Evolutionary conservation across 2,329 filamentous ascomycete genomes (phyloP).

Genomic region (Alternaria brassicicola): DNA sequence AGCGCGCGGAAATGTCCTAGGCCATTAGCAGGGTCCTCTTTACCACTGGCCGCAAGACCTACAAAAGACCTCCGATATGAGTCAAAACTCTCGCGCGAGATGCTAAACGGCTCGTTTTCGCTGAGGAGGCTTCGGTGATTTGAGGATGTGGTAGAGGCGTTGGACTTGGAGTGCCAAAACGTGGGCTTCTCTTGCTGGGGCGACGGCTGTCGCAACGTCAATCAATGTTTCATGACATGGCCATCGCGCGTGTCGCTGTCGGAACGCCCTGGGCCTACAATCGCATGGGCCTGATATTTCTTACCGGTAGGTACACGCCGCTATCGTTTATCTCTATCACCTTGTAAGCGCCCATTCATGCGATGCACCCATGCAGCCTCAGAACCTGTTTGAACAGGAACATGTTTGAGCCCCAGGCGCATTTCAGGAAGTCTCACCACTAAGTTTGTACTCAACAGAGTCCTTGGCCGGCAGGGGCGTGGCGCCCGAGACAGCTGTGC

Average conservation of each 20-base stretch:
- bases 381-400: neutral
- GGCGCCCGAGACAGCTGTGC: conserved; percentile 43
- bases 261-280: neutral
- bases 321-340: conserved; percentile 88
- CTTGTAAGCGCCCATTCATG: conserved; percentile 33
- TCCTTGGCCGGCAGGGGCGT: conserved; percentile 54
- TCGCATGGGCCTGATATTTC: conserved; percentile 33
- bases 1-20: conserved; percentile 88
- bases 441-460: conserved; percentile 59
- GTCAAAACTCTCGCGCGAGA: conserved; percentile 95
- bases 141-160: conserved; percentile 57
- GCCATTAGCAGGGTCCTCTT: conserved; percentile 45
- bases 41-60: conserved; percentile 48
- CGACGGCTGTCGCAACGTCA: conserved; percentile 62
- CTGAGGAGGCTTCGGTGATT: conserved; percentile 70
- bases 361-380: conserved; percentile 7
- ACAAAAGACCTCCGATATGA: conserved; percentile 96
- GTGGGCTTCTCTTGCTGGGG: conserved; percentile 84
- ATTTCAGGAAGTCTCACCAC: conserved; percentile 49
- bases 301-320: conserved; percentile 90
- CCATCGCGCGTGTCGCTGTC: conserved; percentile 5
- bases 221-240: conserved; percentile 2
- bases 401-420: conserved; percentile 7
- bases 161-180: conserved; percentile 69
- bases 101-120: conserved; percentile 92